Evolutionary conservation across 257 asterid species (phyloP).

Genomic region (Rubia yunnanensis): DNA sequence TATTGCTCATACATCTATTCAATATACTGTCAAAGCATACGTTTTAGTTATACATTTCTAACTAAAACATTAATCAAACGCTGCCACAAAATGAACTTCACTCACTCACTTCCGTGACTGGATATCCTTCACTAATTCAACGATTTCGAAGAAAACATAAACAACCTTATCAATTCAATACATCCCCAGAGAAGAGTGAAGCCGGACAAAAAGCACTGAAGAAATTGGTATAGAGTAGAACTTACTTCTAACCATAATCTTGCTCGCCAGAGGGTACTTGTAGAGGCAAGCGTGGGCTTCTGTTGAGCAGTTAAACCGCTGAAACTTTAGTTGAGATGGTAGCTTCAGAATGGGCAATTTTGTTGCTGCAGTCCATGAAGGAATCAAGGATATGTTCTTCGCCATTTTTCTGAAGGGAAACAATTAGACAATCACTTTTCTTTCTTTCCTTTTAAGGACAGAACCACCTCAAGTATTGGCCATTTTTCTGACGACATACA

Average conservation of each 20-base stretch:
- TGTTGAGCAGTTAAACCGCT: background rate
- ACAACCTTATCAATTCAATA: background rate
- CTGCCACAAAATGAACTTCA: background rate
- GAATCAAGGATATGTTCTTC: constrained; percentile 10
- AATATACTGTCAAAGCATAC: too few relatives aligned
- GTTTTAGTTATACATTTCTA: background rate
- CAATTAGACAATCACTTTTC: too few relatives aligned
- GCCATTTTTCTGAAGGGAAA: background rate
- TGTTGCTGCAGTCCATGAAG: constrained; percentile 22
- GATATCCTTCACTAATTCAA: background rate
- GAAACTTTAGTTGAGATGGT: constrained; percentile 6
- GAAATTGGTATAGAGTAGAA: background rate
- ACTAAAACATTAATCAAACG: background rate
- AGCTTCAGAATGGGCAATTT: background rate
- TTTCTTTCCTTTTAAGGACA: too few relatives aligned
- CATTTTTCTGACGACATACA: too few relatives aligned
- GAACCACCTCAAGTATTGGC: too few relatives aligned
- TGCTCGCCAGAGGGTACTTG: constrained; percentile 58
- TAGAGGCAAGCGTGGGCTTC: constrained; percentile 22
- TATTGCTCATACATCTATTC: too few relatives aligned
- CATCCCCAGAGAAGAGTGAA: background rate
- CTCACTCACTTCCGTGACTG: too few relatives aligned
- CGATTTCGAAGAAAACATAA: constrained; percentile 3
- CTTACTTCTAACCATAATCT: constrained; percentile 50
- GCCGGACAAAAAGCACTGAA: background rate